Percentiles rank a stretch among this genome's conserved stretches.
These are phyloP conservation scores for Friedmanniomyces simplex DNA, from an alignment of 495 filamentous ascomycete genomes.

Conservation along the genomic window DNA sequence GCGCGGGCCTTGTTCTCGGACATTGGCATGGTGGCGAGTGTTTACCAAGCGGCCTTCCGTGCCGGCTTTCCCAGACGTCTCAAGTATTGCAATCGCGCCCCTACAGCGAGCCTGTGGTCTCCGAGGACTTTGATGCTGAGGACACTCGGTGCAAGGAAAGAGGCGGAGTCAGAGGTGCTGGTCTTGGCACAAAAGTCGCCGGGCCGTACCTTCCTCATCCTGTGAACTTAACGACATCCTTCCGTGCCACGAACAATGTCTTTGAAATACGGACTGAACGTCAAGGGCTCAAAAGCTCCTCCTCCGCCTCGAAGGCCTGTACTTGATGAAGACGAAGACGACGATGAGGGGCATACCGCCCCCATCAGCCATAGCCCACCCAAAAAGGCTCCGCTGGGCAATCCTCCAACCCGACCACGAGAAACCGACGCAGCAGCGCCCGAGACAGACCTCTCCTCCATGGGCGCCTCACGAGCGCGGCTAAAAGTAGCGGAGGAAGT, in stretches of 20 bases:
- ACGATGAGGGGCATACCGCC: conserved; percentile 22
- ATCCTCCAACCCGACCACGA: conserved; percentile 32
- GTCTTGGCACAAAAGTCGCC: neutral
- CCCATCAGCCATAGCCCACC: conserved; percentile 17
- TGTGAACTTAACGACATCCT: neutral
- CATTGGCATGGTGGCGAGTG: neutral
- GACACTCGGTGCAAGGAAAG: no score
- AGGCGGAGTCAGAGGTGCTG: no score
- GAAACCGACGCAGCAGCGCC: neutral
- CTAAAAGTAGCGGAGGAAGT: conserved; percentile 45
- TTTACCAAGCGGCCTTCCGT: no score
- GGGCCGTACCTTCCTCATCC: neutral
- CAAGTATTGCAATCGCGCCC: no score
- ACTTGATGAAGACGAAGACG: conserved; percentile 42
- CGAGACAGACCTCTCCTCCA: conserved; percentile 39
- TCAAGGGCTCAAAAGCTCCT: conserved; percentile 37
- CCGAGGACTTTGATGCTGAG: no score
- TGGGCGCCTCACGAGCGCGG: conserved; percentile 44
- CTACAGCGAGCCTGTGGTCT: no score
- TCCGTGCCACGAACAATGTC: conserved; percentile 22
- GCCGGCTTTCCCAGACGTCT: no score
- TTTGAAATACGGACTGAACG: conserved; percentile 49
- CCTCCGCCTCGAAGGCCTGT: conserved; percentile 39
- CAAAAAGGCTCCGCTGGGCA: neutral
- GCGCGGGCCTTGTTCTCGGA: conserved; percentile 33